Evolutionary conservation across 2,329 filamentous ascomycete genomes (phyloP), one percentile per base, ranked within the genome.

Genomic region (Lasiodiplodia hormozganensis): DNA sequence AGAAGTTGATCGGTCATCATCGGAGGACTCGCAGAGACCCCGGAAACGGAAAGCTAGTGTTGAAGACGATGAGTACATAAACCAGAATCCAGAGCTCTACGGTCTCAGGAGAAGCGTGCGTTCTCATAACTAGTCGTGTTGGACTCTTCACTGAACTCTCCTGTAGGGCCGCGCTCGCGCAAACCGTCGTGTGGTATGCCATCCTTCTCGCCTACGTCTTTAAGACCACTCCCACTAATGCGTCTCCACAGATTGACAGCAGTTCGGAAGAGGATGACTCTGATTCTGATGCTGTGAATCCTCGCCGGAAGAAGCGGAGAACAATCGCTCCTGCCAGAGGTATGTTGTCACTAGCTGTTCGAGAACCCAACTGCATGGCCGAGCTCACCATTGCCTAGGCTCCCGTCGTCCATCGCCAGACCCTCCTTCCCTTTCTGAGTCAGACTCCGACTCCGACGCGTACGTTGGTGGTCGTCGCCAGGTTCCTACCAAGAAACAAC

Each of bases 61-160:
- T 47, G 89, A 90, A 64, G 92, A 96, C 74, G 91, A 96, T 69
- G 90, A 94, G 57, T 94, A 90, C 76, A 97, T 98, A 74, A 87
- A 90, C 75, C 92, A 93, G 76, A 97, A 99, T 76, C 96, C 96
- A 54, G 94, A 97, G 81, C 85, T 99, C 10, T 99, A 98, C 83
- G 96, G 96, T 58, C 85, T 99, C 73, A 89, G 96, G 74, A 89
- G 96, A 83, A 99, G 96, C 84, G 94, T 96, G 90, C 71, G 91
- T 81, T 68, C 71, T 69, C 69, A 64, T 34, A 68, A 57, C 67
- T 65, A 21, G 67, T 54, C 62, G 34, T 49, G 49, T 56, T 49
- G 51, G 60, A 69, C 62, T 66, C 43, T 69, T 71, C 71, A 78
- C 80, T 83, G 75, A 82, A 75, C 62, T 70, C 34, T 52, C 10